Evolutionary conservation across 1,284 basidiomycete genomes (phyloP), one percentile per base, ranked within the genome.

Genomic region (Cutaneotrichosporon arboriforme): DNA sequence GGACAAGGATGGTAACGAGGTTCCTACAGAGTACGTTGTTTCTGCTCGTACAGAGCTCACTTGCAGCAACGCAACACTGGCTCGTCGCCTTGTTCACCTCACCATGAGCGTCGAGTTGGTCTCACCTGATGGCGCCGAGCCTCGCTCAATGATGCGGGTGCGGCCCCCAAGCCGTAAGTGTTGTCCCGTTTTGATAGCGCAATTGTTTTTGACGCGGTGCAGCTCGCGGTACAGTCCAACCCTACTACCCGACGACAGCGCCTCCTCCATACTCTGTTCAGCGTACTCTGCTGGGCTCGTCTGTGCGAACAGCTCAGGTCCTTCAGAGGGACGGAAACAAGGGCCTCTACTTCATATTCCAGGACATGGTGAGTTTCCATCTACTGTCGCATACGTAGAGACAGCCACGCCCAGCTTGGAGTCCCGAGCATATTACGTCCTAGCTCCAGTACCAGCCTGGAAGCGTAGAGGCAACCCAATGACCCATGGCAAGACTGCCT

Each of bases 81-180:
- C 57, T 10, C 48, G 57, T 2, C 47, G 57, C 4, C 54, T 59
- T 1, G 57, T 59, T 1, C 57, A 59, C 35, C 42, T 59, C 4
- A 56, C 57, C 14, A 59, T 59, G 57, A 53, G 54, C 36, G 57
- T 59, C 21, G 57, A 59, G 18, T 46, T 59, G 4, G 54, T 59
- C 2, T 50, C 54, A 3, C 57, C 57, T 1, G 54, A 59, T 5
- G 46, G 47, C 15, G 26, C 17, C 23, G 54, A 53, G 34, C 50
- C 57, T 9, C 54, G 57, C 10, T 47, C 57, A 5, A 44, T 59
- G 36, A 59, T 59, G 37, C 54, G 57, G 8, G 57, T 59, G 4
- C 57, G 57, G 1, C 57, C 57, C 1, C 51, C 57, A 17, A 59
- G 57, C 31, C 57, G 57, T 59, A 31, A 46, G 57, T 42, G 2